phyloP scores from a whole-genome alignment of 768 basidiomycete genomes.

The Cubamyces lactineus region DNA sequence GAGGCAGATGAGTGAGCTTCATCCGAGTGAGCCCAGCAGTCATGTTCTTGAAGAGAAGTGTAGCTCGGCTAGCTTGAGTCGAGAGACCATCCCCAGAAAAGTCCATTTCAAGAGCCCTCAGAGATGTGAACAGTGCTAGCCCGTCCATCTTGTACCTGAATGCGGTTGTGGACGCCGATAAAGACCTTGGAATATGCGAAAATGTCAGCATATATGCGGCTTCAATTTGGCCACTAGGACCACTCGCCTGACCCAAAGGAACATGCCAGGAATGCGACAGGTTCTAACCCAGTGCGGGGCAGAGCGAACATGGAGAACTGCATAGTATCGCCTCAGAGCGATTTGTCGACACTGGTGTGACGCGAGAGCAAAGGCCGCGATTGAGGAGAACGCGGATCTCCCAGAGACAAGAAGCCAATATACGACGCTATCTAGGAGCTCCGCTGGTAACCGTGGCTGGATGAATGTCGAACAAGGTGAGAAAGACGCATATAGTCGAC shows the following conservation, averaged over 20 bases:
- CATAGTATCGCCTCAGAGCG: slow-evolving; percentile 35
- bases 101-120: slow-evolving; percentile 22
- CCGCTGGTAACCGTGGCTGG: slow-evolving; percentile 20
- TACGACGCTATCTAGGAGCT: slow-evolving; percentile 34
- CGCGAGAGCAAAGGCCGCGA: slow-evolving; percentile 32
- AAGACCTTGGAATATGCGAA: slow-evolving; percentile 28
- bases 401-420: slow-evolving; percentile 23
- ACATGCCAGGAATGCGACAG: slow-evolving; percentile 28
- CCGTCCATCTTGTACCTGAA: slow-evolving; percentile 12
- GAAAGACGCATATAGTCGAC: slow-evolving; percentile 1
- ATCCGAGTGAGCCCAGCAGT: slow-evolving; percentile 48
- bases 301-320: slow-evolving; percentile 21
- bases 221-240: background rate
- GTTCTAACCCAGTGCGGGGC: slow-evolving; percentile 21
- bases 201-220: slow-evolving; percentile 15
- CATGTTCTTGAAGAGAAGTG: slow-evolving; percentile 31
- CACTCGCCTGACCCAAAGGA: slow-evolving; percentile 35
- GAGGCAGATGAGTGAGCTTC: slow-evolving; percentile 56
- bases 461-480: background rate
- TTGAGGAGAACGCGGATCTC: slow-evolving; percentile 28
- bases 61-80: slow-evolving; percentile 28
- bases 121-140: slow-evolving; percentile 6
- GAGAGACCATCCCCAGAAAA: slow-evolving; percentile 30
- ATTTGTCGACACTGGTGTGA: slow-evolving; percentile 35
- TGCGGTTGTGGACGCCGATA: slow-evolving; percentile 21